Evolutionary conservation across 2,329 filamentous ascomycete genomes (phyloP), one percentile per base, ranked within the genome.

Genomic region (Periconia digitata): DNA sequence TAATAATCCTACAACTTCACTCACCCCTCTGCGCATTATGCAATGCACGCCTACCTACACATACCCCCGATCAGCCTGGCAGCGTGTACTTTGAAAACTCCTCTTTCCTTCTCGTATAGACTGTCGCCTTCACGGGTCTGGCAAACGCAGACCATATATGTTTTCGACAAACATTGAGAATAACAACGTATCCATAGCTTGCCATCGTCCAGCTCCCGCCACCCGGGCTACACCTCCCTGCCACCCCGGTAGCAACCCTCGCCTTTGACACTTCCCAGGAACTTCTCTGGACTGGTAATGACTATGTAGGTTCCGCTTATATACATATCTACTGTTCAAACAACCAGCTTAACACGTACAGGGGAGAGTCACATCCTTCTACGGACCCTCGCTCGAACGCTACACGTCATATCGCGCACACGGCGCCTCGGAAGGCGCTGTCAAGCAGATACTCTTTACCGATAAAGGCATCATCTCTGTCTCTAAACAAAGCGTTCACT

Each of bases 361-460:
- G 90, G 94, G 94, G 53, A 85, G 91, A 56, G 84, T 97, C 40
- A 87, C 85, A 38, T 96, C 92, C 10, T 96, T 95, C 73, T 90
- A 90, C 71, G 87, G 90, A 44, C 83, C 84, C 44, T 90, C 96
- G 52, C 80, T 97, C 40, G 87, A 92, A 64, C 83, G 84, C 66
- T 96, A 99, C 71, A 96, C 92, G 4, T 95, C 92, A 32, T 92
- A 94, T 72, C 86, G 87, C 67, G 89, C 87, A 36, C 91, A 96
- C 70, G 76, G 80, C 1, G 76, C 81, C 5, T 73, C 82, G 54
- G 89, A 95, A 71, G 90, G 91, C 20, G 55, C 85, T 2, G 87
- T 99, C 35, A 87, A 89, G 54, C 92, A 97, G 67, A 83, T 99
- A 38, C 79, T 97, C 23, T 89, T 96, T 69, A 92, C 92, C 67